Evolutionary conservation across 441 rosid genomes (phyloP), one percentile per base, ranked within the genome.

Genomic region (Jatropha multifida): DNA sequence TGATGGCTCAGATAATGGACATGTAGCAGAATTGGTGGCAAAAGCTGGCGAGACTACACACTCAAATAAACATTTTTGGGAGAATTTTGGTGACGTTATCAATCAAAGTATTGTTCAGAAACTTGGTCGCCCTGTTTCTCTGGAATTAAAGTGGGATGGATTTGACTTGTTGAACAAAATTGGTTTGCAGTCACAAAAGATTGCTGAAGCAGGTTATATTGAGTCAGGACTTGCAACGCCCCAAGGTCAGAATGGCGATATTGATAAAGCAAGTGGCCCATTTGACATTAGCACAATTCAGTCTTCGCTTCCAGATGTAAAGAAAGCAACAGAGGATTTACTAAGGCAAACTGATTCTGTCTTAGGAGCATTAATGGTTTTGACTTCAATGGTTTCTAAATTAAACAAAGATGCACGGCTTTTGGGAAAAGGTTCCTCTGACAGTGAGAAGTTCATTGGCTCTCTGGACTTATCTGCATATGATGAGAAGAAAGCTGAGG

Each of bases 171-270:
- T 95, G 63, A 89, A 85, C 74, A 90, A 81, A 48, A 83, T 86
- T 84, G 99, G 98, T 32, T 54, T 87, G 75, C 97, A 93, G 82
- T 88, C 93, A 69, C 86, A 83, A 76, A 83, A 88, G 82, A 85
- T 85, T 63, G 98, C 99, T 54, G 96, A 95, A 84, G 91, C 89
- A 72, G 76, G 81, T 79, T 95, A 88, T 77, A 72, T 95, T 76
- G 94, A 90, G 81, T 93, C 99, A 72, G 99, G 98, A 78, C 94
- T 95, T 71, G 99, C 97, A 65, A 85, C 82, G 65, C 87, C 93
- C 48, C 79, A 83, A 80, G 74, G 72, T 70, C 85, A 78, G 81
- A 86, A 84, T 52, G 80, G 69, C 64, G 80, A 84, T 62, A 80
- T 81, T 79, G 85, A 83, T 74, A 81, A 84, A 76, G 82, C 77